Conservation (phyloP, 2,329 filamentous ascomycete genomes). For the Calonectria crousiana region DNA sequence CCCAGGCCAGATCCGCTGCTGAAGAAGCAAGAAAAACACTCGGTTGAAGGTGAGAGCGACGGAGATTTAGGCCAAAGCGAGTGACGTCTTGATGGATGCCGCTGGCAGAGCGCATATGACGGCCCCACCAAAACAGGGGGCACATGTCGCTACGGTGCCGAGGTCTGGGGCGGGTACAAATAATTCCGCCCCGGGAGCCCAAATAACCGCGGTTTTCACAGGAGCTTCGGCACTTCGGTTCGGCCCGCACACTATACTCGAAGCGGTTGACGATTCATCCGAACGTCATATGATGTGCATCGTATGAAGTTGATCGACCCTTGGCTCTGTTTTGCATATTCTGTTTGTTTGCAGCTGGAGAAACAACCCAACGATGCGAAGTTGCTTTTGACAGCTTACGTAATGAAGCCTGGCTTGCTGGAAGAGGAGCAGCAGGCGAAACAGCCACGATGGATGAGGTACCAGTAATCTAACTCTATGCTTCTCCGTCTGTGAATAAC, state of each 20-base stretch:
- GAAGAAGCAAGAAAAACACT: not conserved
- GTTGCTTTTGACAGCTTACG: not conserved
- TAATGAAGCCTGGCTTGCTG: not conserved
- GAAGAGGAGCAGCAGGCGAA: not conserved
- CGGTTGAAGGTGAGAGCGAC: not conserved
- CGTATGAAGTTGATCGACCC: not conserved
- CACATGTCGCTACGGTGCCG: slow-evolving; percentile 14
- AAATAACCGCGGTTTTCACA: slow-evolving; percentile 8
- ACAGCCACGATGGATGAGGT: not conserved
- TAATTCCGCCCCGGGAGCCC: slow-evolving; percentile 10
- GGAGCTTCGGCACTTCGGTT: slow-evolving; percentile 6
- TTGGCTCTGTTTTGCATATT: not conserved
- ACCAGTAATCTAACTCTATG: not conserved
- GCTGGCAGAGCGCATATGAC: slow-evolving; percentile 4
- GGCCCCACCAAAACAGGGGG: not conserved
- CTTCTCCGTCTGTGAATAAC: not conserved
- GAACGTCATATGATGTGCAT: slow-evolving; percentile 2
- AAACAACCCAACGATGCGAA: not conserved
- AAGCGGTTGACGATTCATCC: not conserved
- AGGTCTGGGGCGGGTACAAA: slow-evolving; percentile 10
- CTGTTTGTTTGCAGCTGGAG: not conserved
- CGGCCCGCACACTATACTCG: slow-evolving; percentile 9
- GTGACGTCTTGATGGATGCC: not conserved
- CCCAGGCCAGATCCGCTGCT: not conserved
- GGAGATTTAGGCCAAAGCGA: not conserved